These are phyloP conservation scores for Stylonectria norvegica DNA, from an alignment of 2,329 filamentous ascomycete genomes.

Conservation along the genomic window DNA sequence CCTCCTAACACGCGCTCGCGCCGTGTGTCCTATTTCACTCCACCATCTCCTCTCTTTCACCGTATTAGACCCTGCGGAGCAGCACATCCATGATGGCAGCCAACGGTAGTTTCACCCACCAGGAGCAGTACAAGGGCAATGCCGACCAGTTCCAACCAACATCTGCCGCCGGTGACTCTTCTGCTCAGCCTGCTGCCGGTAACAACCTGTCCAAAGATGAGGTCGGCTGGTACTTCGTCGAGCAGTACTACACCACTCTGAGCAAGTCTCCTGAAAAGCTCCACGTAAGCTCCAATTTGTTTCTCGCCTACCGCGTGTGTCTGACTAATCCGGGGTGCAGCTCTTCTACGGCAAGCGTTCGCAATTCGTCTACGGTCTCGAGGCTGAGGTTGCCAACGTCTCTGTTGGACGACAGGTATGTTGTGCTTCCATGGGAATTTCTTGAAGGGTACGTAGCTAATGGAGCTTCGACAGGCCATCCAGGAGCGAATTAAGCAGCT, in stretches of 20 bases:
- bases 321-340: conserved; percentile 35
- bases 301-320: background rate
- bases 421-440: conserved; percentile 1
- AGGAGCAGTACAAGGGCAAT: conserved; percentile 40
- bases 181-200: conserved; percentile 34
- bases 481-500: conserved; percentile 91
- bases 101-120: conserved; percentile 52
- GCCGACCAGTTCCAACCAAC: conserved; percentile 37
- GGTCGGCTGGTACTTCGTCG: conserved; percentile 98
- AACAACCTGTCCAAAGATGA: conserved; percentile 74
- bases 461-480: conserved; percentile 62
- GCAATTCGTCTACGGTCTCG: conserved; percentile 87
- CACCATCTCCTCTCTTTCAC: conserved; percentile 10
- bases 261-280: conserved; percentile 94
- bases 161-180: conserved; percentile 32
- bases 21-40: conserved; percentile 11
- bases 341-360: conserved; percentile 97
- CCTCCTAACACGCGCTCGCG: conserved; percentile 18
- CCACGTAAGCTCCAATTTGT: conserved; percentile 54
- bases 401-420: conserved; percentile 79
- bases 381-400: conserved; percentile 84
- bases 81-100: conserved; percentile 47
- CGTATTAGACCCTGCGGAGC: conserved; percentile 11
- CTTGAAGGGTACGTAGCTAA: conserved; percentile 9
- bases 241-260: conserved; percentile 98